Evolutionary conservation across 345 rosid genomes (phyloP), one percentile per base, ranked within the genome.

Genomic region (Trapa bicornis): DNA sequence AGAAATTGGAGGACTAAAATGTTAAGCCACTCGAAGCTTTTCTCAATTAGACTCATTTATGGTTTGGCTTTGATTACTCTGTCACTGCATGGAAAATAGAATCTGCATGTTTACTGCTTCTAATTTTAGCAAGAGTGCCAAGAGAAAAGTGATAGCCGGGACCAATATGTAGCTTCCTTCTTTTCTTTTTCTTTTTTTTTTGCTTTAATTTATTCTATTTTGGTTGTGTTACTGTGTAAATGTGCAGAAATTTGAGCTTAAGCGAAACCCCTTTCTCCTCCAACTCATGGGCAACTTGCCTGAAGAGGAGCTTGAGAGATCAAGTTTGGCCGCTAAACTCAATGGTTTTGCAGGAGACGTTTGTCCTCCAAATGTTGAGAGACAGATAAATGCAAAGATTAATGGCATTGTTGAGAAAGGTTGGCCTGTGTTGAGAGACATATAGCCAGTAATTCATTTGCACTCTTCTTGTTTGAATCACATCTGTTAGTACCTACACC

Each of bases 181-280:
- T 17, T 50, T 50, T 58, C 15, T 32, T 1, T 3, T 32, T 58
- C 33, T 22, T 22, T 22, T 32, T 33, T 11, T 2, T 10, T 58
- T 41, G 6, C 4, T 1, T 41, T 41, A 41, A 3, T 41, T 58
- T 58, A 29, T n/a, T 54, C 29, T 22, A 22, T 22, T 22, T 22
- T 22, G 29, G 29, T 22, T 22, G 29, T 32, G 37, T 35, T 32
- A 32, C 63, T 58, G 38, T 58, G 63, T 15, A 17, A 43, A 15
- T 69, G 0, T 73, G 83, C 83, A 93, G 97, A 93, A 93, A 80
- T 90, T 93, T 38, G 97, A 93, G 90, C 88, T 93, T 72, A 93
- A 93, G 79, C 85, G 81, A 45, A 84, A 75, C 66, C 84, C 91
- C 2, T 75, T 93, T 56, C 95, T 90, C 67, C 82, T 87, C 74